phyloP scores from a whole-genome alignment of 2,329 filamentous ascomycete species.

The Fusarium abutilonis region DNA sequence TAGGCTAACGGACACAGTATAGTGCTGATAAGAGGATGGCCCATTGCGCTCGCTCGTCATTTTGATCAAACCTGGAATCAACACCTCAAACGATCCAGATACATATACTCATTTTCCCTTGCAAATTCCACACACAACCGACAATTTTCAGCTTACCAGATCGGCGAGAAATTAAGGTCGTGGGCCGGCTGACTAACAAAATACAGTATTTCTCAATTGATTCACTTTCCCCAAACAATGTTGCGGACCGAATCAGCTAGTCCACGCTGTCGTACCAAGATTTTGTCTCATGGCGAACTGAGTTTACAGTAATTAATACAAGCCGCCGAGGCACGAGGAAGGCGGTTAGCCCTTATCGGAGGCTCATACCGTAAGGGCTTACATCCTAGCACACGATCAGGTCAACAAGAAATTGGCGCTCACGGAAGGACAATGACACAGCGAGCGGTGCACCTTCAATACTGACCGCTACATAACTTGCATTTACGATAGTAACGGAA shows the following conservation, averaged over 20 bases:
- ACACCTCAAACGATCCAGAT: not conserved
- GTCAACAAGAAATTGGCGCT: not conserved
- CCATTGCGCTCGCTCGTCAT: not conserved
- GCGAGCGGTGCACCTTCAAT: not conserved
- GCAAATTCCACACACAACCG: not conserved
- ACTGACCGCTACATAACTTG: not conserved
- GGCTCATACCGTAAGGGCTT: not conserved
- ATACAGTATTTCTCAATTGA: slow-evolving; percentile 9
- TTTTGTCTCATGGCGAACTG: slow-evolving; percentile 11
- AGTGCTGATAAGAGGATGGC: too few species aligned
- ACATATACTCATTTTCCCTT: not conserved
- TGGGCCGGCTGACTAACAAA: slow-evolving; percentile 2
- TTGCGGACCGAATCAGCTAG: slow-evolving; percentile 7
- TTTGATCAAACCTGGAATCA: not conserved
- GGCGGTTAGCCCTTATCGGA: not conserved
- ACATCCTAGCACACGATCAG: not conserved
- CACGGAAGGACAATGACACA: not conserved
- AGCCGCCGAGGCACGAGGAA: slow-evolving; percentile 18
- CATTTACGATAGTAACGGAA: not conserved
- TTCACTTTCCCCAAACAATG: slow-evolving; percentile 3
- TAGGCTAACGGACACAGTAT: not conserved
- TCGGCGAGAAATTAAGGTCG: not conserved
- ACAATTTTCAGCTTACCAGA: not conserved
- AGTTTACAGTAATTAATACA: slow-evolving; percentile 6
- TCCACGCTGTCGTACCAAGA: slow-evolving; percentile 1